Conservation (phyloP, 2,329 filamentous ascomycete species). For the Phyllosticta citribraziliensis region DNA sequence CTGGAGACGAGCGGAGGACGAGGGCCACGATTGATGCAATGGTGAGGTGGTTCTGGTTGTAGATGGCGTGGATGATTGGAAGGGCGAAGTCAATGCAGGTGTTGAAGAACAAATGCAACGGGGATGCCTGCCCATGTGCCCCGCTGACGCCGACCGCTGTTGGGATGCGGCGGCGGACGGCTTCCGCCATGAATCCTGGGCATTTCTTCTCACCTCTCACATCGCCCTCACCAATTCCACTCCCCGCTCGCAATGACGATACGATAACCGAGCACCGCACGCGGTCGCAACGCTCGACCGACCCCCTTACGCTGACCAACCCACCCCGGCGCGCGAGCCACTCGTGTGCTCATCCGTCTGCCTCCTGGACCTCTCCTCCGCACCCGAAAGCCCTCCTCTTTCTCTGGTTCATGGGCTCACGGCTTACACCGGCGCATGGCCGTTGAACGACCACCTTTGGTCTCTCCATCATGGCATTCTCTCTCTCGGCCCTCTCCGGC, state of each 20-base stretch:
- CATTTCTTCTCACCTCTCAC: background rate
- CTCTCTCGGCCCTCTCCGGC: conserved; percentile 67
- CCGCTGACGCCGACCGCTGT: background rate
- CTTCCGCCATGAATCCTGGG: background rate
- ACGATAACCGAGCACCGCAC: conserved; percentile 6
- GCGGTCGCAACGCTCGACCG: conserved; percentile 8
- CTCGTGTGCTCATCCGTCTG: background rate
- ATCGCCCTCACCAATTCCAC: background rate
- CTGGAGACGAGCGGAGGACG: background rate
- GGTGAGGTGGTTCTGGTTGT: background rate
- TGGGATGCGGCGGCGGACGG: background rate
- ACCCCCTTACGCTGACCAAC: conserved; percentile 6
- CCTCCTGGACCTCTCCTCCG: background rate
- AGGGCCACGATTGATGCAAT: background rate
- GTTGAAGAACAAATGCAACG: background rate
- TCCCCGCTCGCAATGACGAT: conserved; percentile 6
- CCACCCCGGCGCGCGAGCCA: conserved; percentile 3
- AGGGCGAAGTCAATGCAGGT: background rate
- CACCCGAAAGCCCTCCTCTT: background rate
- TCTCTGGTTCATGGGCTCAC: background rate
- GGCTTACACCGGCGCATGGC: conserved; percentile 10
- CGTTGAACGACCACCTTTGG: conserved; percentile 14
- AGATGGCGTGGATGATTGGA: background rate
- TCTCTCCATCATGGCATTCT: conserved; percentile 33
- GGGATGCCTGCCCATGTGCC: background rate